Evolutionary conservation across 768 basidiomycete genomes (phyloP).

Genomic region (Psilocybe sp.): DNA sequence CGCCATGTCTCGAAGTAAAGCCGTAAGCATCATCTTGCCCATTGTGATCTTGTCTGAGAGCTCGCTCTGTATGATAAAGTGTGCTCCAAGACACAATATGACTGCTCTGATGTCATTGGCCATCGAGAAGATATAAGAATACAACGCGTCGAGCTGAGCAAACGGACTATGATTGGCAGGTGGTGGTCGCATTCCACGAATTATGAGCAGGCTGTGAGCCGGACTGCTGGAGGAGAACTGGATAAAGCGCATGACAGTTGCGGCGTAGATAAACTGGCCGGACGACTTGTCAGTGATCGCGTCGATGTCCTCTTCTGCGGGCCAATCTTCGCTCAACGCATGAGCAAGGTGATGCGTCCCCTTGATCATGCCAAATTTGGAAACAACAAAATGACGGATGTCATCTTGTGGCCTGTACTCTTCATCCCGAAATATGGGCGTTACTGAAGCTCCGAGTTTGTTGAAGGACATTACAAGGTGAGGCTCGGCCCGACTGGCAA

Average conservation of each 20-base stretch:
- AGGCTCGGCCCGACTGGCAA: conserved; percentile 17
- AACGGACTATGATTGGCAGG: too few species aligned
- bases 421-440: neutral
- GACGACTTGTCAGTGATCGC: conserved; percentile 9
- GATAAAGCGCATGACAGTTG: conserved; percentile 15
- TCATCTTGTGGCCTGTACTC: conserved; percentile 4
- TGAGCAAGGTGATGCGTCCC: neutral
- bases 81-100: too few species aligned
- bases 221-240: neutral
- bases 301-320: neutral
- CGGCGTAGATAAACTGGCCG: conserved; percentile 21
- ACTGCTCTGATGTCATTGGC: too few species aligned
- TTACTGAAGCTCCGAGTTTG: neutral
- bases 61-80: too few species aligned
- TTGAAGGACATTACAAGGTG: conserved; percentile 7
- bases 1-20: too few species aligned
- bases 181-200: neutral
- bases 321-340: conserved; percentile 4
- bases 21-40: too few species aligned
- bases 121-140: too few species aligned
- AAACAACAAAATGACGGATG: conserved; percentile 5
- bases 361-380: conserved; percentile 3
- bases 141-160: too few species aligned
- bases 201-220: neutral
- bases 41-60: too few species aligned